phyloP scores from a whole-genome alignment of 2,329 filamentous ascomycete species.

The Oidium heveae region DNA sequence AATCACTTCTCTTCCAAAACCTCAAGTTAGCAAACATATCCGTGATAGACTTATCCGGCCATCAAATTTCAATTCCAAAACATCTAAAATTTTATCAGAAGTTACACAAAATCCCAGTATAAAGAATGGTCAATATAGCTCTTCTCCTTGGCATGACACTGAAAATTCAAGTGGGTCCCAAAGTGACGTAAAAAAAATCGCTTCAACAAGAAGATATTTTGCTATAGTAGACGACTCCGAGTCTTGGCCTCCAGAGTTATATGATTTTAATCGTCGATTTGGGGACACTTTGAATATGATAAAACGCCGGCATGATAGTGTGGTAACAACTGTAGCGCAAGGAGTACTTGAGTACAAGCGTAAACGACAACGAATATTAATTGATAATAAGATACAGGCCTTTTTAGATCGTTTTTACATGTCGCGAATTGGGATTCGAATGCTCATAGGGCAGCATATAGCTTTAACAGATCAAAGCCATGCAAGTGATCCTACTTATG shows the following conservation, averaged over 20 bases:
- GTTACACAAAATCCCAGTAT: constrained; percentile 80
- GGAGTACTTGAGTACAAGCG: constrained; percentile 97
- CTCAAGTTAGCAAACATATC: constrained; percentile 48
- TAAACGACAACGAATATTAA: constrained; percentile 87
- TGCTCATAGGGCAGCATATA: constrained; percentile 97
- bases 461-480: constrained; percentile 84
- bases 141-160: constrained; percentile 21
- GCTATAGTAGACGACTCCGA: constrained; percentile 67
- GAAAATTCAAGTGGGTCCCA: constrained; percentile 21
- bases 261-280: constrained; percentile 84
- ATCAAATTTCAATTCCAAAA: constrained; percentile 25
- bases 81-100: constrained; percentile 47
- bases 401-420: constrained; percentile 99
- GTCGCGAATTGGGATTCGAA: constrained; percentile 95
- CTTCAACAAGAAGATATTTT: constrained; percentile 53
- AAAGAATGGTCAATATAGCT: constrained; percentile 54
- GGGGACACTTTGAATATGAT: constrained; percentile 74
- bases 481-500: constrained; percentile 73
- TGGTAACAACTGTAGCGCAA: constrained; percentile 94
- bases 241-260: constrained; percentile 83
- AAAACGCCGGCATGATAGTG: constrained; percentile 85
- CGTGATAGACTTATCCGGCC: constrained; percentile 56
- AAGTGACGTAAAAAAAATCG: constrained; percentile 24
- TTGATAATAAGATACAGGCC: constrained; percentile 87
- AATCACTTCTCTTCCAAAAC: constrained; percentile 67